A percentile compares a stretch with the other conserved stretches of the same genome.
These are phyloP conservation scores for Tylopilus plumbeoviolaceoides DNA, from an alignment of 768 basidiomycete genomes.

Conservation along the genomic window DNA sequence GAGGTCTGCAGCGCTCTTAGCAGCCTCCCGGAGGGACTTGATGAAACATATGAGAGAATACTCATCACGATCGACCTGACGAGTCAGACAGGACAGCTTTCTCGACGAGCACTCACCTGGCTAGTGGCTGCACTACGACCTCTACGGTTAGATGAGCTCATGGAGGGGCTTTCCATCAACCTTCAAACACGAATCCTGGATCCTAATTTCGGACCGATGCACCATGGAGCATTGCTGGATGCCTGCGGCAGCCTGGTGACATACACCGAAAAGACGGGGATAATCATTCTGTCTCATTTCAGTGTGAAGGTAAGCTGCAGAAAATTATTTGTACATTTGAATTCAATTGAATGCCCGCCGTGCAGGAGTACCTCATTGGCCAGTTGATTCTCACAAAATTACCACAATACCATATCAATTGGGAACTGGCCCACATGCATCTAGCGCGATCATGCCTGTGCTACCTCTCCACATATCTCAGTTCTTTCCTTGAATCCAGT, in stretches of 20 bases:
- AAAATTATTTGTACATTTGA: too few species aligned
- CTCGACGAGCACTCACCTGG: background rate
- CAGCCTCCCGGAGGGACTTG: background rate
- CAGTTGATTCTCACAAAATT: background rate
- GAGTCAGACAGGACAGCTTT: background rate
- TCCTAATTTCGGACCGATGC: background rate
- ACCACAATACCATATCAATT: background rate
- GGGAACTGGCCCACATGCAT: background rate
- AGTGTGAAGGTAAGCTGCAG: background rate
- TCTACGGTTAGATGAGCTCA: background rate
- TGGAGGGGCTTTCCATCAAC: slow-evolving; percentile 1
- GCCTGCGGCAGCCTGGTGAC: slow-evolving; percentile 7
- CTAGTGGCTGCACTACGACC: slow-evolving; percentile 4
- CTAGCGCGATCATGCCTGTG: background rate
- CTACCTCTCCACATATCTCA: background rate
- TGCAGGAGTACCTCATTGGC: slow-evolving; percentile 1
- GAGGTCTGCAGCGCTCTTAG: background rate
- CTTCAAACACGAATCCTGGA: background rate
- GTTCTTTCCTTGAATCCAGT: too few species aligned
- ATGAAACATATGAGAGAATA: slow-evolving; percentile 4
- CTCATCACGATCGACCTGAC: background rate
- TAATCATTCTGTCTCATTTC: slow-evolving; percentile 2
- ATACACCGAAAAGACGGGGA: background rate
- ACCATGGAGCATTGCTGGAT: slow-evolving; percentile 1
- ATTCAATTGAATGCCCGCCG: background rate